Base-by-base conservation (phyloP, 129 eudicot genomes). In the Helianthus annuus region DNA sequence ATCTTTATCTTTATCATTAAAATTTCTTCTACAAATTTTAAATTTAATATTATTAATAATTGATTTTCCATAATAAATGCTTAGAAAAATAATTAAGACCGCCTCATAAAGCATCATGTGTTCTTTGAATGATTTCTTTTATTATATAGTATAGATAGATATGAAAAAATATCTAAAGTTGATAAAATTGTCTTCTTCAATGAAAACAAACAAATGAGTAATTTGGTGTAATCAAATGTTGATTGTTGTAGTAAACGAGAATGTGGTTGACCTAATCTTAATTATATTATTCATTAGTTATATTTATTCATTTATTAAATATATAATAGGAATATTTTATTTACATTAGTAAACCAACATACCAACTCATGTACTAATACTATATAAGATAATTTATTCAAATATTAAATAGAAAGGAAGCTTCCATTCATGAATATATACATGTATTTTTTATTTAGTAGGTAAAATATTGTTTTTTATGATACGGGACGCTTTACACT, bases 261-360 rank as follows among this genome's bases (percentile, higher is more conserved):
- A 55, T 55, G 32, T 55, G 14, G 61, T 55, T 55, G 34, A 55
- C 61, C 61, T 55, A 55, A 54, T 54, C 10, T 9, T 55, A 7
- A 34, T 55, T 55, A 16, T 17, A 54, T 2, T 32, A 32, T 32
- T 32, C 2, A 32, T 32, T 32, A 32, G 36, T 32, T 32, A 32
- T 32, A 32, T n/a, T 6, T 52, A 52, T 52, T 52, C 11, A 52
- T 15, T n/a, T 52, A 15, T 52, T 52, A 6, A 52, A 52, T 52
- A 15, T 52, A 52, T 52, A n/a, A 52, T 15, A 15, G 15, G 7
- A 52, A 52, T 52, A 52, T 52, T 52, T 52, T 52, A 52, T 52
- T 52, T n/a, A 52, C 15, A 52, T 52, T 55, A 55, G 61, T 55
- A 55, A 55, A 55, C 61, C 61, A 17, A 54, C 8, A 17, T 54